phyloP scores from a whole-genome alignment of 208 protist genomes.

The Crithidia brevicula region DNA sequence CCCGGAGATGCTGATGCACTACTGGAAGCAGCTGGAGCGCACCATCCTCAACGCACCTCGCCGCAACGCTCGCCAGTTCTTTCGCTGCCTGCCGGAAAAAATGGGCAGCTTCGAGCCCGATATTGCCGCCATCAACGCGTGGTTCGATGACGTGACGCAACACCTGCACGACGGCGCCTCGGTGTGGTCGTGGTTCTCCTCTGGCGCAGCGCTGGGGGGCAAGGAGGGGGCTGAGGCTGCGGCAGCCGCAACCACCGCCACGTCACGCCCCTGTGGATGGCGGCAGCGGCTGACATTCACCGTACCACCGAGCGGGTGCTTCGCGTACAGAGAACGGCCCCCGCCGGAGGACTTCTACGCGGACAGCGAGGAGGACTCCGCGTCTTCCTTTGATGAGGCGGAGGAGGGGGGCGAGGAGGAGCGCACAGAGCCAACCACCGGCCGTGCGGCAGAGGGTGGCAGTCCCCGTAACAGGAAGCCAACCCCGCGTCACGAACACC shows the following conservation, averaged over 20 bases:
- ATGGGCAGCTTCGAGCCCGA: constrained; percentile 22
- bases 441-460: neutral
- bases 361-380: constrained; percentile 11
- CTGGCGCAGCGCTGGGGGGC: neutral
- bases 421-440: neutral
- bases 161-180: constrained; percentile 17
- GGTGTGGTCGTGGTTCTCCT: constrained; percentile 20
- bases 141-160: constrained; percentile 21
- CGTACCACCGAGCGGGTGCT: constrained; percentile 24
- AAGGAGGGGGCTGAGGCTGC: neutral
- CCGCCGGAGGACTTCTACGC: constrained; percentile 15
- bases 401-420: neutral
- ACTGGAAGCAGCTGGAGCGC: constrained; percentile 42
- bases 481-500: neutral
- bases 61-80: constrained; percentile 12
- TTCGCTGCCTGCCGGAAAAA: constrained; percentile 8
- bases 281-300: constrained; percentile 17
- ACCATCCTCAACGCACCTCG: constrained; percentile 35
- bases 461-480: no score
- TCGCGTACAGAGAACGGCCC: constrained; percentile 12
- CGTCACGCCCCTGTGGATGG: neutral
- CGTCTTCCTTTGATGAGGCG: neutral
- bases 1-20: constrained; percentile 40
- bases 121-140: constrained; percentile 17
- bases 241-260: neutral